Percentiles rank a stretch among this genome's conserved stretches.
Evolutionary conservation across 345 rosid genomes (phyloP).

Genomic region (Lenwebbia sp.): DNA sequence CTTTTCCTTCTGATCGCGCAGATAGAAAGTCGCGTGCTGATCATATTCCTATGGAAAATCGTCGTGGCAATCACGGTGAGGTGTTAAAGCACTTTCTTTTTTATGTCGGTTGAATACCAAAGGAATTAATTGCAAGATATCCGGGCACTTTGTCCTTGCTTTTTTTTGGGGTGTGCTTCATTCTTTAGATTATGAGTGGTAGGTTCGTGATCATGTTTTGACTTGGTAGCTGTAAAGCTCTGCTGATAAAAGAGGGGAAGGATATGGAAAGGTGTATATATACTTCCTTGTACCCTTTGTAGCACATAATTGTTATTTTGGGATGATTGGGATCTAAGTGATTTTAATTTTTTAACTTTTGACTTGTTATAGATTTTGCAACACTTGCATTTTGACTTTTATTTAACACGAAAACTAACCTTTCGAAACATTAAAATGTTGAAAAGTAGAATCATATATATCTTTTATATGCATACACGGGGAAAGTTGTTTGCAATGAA

Average conservation of each 20-base stretch:
- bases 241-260: background rate
- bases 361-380: background rate
- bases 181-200: background rate
- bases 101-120: background rate
- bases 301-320: background rate
- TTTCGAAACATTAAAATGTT: background rate
- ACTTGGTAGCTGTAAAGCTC: background rate
- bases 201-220: background rate
- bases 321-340: background rate
- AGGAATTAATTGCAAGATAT: background rate
- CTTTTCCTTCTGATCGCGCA: conserved; percentile 14
- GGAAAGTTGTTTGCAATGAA: background rate
- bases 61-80: conserved; percentile 37
- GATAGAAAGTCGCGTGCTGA: conserved; percentile 41
- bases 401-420: background rate
- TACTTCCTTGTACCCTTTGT: background rate
- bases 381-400: background rate
- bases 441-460: background rate
- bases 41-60: conserved; percentile 30
- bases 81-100: background rate
- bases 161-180: background rate
- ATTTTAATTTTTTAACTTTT: background rate
- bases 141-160: background rate
- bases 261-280: background rate
- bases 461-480: background rate